Base-by-base conservation (phyloP, 176 grass and related monocot genomes). In the Elaeis guineensis region DNA sequence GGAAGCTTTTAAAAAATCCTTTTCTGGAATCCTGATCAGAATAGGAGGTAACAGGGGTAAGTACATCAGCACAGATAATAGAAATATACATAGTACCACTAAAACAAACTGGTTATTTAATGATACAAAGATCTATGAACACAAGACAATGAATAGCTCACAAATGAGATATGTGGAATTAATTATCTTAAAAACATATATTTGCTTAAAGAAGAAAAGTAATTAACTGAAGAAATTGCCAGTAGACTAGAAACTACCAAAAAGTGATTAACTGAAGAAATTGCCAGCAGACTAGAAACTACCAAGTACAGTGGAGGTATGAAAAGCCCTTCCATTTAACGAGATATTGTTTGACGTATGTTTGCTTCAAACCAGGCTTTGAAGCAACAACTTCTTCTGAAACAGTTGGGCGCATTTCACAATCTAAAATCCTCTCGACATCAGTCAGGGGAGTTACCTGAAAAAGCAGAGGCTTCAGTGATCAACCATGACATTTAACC, bases 311-410 rank as follows among this genome's bases (percentile, higher is more conserved):
- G 50, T 99, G 94, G 68, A 99, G 79, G 70, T 86, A 25, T 39
- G 94, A 92, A 55, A 99, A 67, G 71, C 94, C 94, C 69, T 99
- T 99, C 94, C 94, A 99, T 65, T 99, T 99, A 50, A 99, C 90
- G 64, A 99, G 85, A 77, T 99, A 99, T 70, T 70, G 79, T 35
- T 80, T 89, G 39, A 30, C 51, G 51, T 54, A 63, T 22, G 73
- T 76, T 49, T 82, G 78, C 60, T 79, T 99, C 35, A 76, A 66
- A 65, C 56, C 70, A 74, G 85, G 58, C 20, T 80, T 76, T 25
- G 62, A 72, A 68, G 81, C 76, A 59, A 57, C 78, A 78, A 50
- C 52, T 26, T 76, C 73, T 56, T 99, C 94, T 50, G 25, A 4
- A 51, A 39, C 67, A 52, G 59, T 59, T 23, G 72, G 25, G 1